A percentile compares a stretch with the other conserved stretches of the same genome.
These are phyloP conservation scores for Teratosphaeria gauchensis DNA, from an alignment of 2,329 filamentous ascomycete species.

Conservation along the genomic window DNA sequence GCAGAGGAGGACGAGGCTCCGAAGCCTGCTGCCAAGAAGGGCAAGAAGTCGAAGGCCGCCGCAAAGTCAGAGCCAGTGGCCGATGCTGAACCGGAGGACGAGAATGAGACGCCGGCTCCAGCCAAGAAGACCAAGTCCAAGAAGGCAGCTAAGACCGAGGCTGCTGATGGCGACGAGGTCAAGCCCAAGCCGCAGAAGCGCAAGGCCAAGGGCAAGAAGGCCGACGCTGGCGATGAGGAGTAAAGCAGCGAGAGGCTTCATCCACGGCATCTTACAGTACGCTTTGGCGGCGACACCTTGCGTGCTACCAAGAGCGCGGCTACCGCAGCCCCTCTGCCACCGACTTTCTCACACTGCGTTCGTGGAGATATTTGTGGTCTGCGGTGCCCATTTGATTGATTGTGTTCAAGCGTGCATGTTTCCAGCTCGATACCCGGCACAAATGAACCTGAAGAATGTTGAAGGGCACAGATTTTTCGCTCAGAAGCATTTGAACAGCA, in stretches of 20 bases:
- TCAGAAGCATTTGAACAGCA: background rate
- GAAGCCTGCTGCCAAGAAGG: constrained; percentile 2
- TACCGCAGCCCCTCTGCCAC: no score
- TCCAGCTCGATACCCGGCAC: background rate
- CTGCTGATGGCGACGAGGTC: background rate
- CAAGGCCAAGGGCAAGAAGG: background rate
- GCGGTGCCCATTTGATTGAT: background rate
- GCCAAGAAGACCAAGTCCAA: constrained; percentile 23
- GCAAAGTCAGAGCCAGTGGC: constrained; percentile 6
- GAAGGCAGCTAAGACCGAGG: constrained; percentile 10
- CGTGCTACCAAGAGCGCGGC: no score
- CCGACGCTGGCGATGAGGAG: background rate
- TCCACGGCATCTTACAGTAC: background rate
- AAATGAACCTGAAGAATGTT: background rate
- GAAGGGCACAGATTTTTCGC: background rate
- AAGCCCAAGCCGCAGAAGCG: background rate
- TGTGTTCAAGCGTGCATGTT: background rate
- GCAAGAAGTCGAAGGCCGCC: constrained; percentile 1
- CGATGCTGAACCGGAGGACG: constrained; percentile 12
- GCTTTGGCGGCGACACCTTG: no score
- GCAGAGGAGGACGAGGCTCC: background rate
- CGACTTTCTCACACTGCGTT: no score
- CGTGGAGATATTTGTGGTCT: no score
- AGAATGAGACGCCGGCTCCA: constrained; percentile 10
- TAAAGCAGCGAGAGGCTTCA: background rate